phyloP scores from a whole-genome alignment of 345 rosid species.

The Syzygium grande region DNA sequence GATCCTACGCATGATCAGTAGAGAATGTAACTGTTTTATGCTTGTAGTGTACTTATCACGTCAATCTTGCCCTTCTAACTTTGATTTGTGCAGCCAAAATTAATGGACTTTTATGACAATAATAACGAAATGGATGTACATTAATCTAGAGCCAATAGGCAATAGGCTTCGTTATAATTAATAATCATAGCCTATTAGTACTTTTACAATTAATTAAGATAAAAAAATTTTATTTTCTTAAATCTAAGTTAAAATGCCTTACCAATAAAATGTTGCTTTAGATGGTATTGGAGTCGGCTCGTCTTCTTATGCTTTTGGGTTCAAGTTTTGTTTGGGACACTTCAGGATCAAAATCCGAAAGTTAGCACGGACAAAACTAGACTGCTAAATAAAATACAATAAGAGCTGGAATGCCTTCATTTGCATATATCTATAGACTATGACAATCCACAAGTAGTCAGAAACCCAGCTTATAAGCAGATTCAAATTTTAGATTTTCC shows the following conservation, averaged over 20 bases:
- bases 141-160: not conserved
- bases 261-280: not conserved
- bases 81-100: not conserved
- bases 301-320: not conserved
- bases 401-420: not conserved
- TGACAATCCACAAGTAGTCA: not conserved
- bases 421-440: not conserved
- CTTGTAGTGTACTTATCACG: not conserved
- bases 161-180: not conserved
- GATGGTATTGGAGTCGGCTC: not conserved
- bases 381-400: not conserved
- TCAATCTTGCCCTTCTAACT: not conserved
- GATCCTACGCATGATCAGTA: not conserved
- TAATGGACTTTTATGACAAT: not conserved
- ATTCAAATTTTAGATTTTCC: not conserved
- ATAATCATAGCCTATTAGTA: not conserved
- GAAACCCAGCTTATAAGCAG: not conserved
- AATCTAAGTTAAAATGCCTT: not conserved
- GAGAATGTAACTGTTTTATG: not conserved
- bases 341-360: too few relatives aligned
- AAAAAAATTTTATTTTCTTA: not conserved
- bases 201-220: not conserved
- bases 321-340: too few relatives aligned
- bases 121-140: not conserved
- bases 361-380: not conserved